A percentile compares a stretch with the other conserved stretches of the same genome.
These are phyloP conservation scores for Hemileccinum rubropunctum DNA, from an alignment of 768 basidiomycete genomes.

Conservation along the genomic window DNA sequence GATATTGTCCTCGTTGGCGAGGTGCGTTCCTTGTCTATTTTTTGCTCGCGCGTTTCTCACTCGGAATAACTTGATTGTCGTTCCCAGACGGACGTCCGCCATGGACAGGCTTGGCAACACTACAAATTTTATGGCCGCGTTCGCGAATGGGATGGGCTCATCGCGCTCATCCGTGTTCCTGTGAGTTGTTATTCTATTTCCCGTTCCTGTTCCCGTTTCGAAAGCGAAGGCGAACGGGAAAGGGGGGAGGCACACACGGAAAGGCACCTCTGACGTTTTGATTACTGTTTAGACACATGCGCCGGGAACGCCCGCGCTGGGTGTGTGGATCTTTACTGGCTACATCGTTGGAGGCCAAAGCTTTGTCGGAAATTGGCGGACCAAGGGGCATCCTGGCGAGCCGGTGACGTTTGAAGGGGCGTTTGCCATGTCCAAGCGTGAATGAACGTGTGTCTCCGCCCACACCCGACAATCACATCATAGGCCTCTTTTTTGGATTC, in stretches of 20 bases:
- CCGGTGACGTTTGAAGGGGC: conserved; percentile 57
- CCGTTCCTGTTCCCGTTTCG: not conserved
- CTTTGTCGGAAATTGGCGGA: conserved; percentile 73
- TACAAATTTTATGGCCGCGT: conserved; percentile 53
- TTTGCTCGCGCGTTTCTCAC: not conserved
- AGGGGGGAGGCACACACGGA: not conserved
- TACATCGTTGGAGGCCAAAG: conserved; percentile 64
- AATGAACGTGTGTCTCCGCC: conserved; percentile 11
- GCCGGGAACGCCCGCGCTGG: conserved; percentile 4
- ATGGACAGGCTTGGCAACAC: conserved; percentile 47
- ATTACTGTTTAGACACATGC: conserved; percentile 5
- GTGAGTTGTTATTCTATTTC: conserved; percentile 11
- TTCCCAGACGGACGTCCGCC: conserved; percentile 45
- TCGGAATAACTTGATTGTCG: not conserved
- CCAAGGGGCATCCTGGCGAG: conserved; percentile 32
- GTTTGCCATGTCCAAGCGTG: conserved; percentile 56
- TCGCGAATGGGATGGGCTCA: conserved; percentile 56
- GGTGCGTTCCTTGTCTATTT: conserved; percentile 32
- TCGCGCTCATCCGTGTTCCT: conserved; percentile 48
- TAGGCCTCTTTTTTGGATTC: too few species aligned
- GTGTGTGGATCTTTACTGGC: conserved; percentile 57
- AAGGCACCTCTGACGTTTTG: conserved; percentile 5
- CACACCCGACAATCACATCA: too few species aligned
- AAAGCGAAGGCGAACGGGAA: not conserved
- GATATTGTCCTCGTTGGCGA: conserved; percentile 64